Conservation (phyloP, 768 basidiomycete species). For the Rickenella mellea region DNA sequence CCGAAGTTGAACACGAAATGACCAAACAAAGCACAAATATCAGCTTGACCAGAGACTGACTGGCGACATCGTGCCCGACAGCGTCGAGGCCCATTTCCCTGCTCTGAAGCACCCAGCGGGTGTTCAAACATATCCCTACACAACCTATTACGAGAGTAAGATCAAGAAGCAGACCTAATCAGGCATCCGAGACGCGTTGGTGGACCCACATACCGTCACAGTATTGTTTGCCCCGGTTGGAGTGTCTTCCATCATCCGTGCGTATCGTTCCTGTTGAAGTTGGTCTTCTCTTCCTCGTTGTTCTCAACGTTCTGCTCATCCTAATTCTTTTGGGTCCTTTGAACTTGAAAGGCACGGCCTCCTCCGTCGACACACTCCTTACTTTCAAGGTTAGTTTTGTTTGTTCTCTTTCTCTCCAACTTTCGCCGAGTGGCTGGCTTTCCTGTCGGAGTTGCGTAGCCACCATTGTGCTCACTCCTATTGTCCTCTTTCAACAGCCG, state of each 20-base stretch:
- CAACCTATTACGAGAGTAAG: too few species aligned
- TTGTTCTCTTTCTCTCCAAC: not conserved
- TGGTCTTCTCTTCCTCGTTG: not conserved
- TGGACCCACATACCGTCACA: not conserved
- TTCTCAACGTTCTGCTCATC: not conserved
- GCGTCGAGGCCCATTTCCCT: too few species aligned
- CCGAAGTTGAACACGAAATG: too few species aligned
- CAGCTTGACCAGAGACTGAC: too few species aligned
- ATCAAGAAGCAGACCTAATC: too few species aligned
- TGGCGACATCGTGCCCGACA: too few species aligned
- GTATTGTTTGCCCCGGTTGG: not conserved
- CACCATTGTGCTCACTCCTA: not conserved
- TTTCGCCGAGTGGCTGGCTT: not conserved
- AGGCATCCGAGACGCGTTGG: too few species aligned
- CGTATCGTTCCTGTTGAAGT: not conserved
- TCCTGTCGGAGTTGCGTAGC: not conserved
- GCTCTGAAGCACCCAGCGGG: too few species aligned
- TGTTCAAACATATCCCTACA: too few species aligned
- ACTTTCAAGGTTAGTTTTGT: not conserved
- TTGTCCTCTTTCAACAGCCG: not conserved
- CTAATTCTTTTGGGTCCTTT: not conserved
- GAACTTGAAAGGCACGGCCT: not conserved
- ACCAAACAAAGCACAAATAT: too few species aligned
- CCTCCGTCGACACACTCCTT: conserved; percentile 1
- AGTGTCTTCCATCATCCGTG: not conserved